phyloP scores from a whole-genome alignment of 2,329 filamentous ascomycete genomes.

The Microascus cirrosus region DNA sequence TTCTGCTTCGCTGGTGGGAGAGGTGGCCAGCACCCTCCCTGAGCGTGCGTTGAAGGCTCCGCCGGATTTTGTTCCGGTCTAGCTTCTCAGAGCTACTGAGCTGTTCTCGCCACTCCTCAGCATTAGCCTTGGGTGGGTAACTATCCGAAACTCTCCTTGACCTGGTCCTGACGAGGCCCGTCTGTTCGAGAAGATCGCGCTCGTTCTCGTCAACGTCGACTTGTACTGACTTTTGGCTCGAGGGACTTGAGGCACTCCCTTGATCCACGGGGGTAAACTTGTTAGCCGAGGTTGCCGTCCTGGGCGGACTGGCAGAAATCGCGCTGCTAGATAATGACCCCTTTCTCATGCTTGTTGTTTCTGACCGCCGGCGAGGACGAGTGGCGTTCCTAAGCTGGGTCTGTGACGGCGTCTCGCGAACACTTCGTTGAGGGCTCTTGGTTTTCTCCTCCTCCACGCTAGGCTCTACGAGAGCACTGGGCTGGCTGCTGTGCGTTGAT shows the following conservation, averaged over 20 bases:
- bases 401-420: not conserved
- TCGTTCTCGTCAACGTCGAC: conserved; percentile 54
- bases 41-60: conserved; percentile 81
- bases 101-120: not conserved
- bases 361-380: conserved; percentile 1
- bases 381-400: not conserved
- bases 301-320: not conserved
- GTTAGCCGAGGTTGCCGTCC: not conserved
- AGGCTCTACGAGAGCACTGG: not conserved
- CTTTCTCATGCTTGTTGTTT: not conserved
- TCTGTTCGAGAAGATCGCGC: conserved; percentile 54
- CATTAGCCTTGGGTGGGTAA: not conserved
- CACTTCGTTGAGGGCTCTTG: not conserved
- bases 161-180: conserved; percentile 46
- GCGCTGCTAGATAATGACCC: not conserved
- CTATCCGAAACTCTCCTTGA: conserved; percentile 16
- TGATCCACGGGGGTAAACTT: not conserved
- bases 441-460: not conserved
- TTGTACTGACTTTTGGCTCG: conserved; percentile 7
- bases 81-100: conserved; percentile 26
- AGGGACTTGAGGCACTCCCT: conserved; percentile 12
- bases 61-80: conserved; percentile 60
- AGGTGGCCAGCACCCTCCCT: conserved; percentile 64
- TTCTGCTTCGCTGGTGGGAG: conserved; percentile 60
- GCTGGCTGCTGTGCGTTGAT: not conserved